These are phyloP conservation scores for Kondoa malvinella DNA, from an alignment of 768 basidiomycete genomes.

Conservation along the genomic window DNA sequence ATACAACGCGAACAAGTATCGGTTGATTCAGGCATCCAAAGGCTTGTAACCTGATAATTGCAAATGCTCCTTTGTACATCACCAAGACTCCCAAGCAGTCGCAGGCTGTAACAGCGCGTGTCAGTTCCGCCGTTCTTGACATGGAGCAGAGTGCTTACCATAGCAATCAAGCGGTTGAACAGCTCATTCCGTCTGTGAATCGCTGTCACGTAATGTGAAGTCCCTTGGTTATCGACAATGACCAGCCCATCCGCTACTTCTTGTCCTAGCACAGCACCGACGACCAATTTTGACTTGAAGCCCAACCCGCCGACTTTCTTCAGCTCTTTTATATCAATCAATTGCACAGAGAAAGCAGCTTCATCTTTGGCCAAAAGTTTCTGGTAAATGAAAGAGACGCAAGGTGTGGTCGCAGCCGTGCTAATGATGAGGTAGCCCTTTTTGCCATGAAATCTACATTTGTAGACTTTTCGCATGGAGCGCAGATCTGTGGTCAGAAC, in stretches of 20 bases:
- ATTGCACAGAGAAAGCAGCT: constrained; percentile 24
- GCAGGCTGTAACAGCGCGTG: too few relatives aligned
- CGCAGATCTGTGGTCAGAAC: not conserved
- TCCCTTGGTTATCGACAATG: constrained; percentile 27
- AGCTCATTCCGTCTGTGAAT: constrained; percentile 32
- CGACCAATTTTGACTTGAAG: constrained; percentile 35
- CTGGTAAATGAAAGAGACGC: constrained; percentile 26
- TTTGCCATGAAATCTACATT: constrained; percentile 28
- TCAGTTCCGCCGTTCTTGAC: too few relatives aligned
- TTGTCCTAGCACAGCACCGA: constrained; percentile 29
- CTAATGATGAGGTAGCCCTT: constrained; percentile 30
- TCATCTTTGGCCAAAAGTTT: constrained; percentile 12
- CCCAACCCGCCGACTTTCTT: constrained; percentile 34
- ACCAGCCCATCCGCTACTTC: constrained; percentile 29
- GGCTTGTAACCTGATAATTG: too few relatives aligned
- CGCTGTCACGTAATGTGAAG: constrained; percentile 27
- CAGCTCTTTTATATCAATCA: constrained; percentile 29
- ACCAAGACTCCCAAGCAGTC: too few relatives aligned
- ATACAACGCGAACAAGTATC: too few relatives aligned
- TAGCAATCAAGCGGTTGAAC: constrained; percentile 27
- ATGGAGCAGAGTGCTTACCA: not conserved
- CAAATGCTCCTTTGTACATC: too few relatives aligned
- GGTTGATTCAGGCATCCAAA: too few relatives aligned
- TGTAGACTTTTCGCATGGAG: not conserved
- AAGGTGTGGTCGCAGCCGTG: constrained; percentile 30